Percentiles rank a stretch among this genome's conserved stretches.
phyloP scores from a whole-genome alignment of 208 protist genomes.

The Leishmania aethiopica region DNA sequence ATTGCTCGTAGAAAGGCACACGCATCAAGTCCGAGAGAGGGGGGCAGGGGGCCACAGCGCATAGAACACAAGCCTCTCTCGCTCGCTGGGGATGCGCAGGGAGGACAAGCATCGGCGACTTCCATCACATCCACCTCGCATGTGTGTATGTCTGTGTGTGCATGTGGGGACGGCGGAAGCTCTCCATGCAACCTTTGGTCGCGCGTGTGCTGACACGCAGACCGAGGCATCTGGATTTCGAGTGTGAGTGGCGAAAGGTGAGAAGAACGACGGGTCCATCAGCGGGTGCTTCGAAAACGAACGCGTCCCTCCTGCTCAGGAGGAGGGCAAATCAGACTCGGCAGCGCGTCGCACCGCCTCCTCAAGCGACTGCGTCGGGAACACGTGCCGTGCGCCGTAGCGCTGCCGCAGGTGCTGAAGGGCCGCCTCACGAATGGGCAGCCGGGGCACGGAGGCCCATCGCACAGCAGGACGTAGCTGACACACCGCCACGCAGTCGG shows the following conservation, averaged over 20 bases:
- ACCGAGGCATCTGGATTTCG: neutral
- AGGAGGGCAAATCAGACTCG: neutral
- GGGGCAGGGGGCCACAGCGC: neutral
- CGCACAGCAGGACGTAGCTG: slow-evolving; percentile 41
- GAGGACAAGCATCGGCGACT: neutral
- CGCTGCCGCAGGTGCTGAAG: slow-evolving; percentile 51
- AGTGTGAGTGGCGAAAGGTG: no score
- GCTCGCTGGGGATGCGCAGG: neutral
- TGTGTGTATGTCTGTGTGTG: neutral
- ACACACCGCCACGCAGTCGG: slow-evolving; percentile 50
- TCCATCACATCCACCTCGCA: neutral
- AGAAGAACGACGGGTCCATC: neutral
- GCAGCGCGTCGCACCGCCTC: slow-evolving; percentile 26
- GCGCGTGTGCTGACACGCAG: neutral
- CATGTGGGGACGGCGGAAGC: neutral
- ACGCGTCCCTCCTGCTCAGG: neutral
- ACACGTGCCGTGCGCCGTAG: slow-evolving; percentile 58
- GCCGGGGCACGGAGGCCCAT: slow-evolving; percentile 7
- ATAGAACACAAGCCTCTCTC: neutral
- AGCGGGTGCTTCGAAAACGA: neutral
- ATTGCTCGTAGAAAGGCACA: neutral
- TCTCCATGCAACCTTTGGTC: neutral
- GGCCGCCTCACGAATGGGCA: slow-evolving; percentile 22
- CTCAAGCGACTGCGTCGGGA: slow-evolving; percentile 30
- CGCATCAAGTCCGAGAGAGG: neutral